These are phyloP conservation scores for Suhomyces chickasaworum DNA, from an alignment of 1,139 yeast species.

Conservation along the genomic window DNA sequence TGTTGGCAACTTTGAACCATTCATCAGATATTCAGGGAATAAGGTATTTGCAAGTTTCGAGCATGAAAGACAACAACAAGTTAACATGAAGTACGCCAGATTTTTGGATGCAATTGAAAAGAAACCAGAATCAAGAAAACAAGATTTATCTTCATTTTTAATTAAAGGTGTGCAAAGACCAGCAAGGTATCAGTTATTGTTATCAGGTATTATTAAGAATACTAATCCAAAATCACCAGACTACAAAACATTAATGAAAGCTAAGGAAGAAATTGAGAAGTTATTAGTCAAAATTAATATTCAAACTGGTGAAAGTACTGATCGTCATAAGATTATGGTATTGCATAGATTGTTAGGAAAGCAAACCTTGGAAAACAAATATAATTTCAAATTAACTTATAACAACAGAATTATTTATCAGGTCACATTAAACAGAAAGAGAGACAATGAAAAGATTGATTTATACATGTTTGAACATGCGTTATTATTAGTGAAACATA, in stretches of 20 bases:
- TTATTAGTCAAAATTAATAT: conserved; percentile 79
- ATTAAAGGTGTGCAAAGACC: conserved; percentile 97
- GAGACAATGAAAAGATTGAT: conserved; percentile 79
- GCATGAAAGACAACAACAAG: conserved; percentile 91
- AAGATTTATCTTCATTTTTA: conserved; percentile 88
- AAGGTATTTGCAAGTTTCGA: conserved; percentile 95
- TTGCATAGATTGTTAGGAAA: conserved; percentile 81
- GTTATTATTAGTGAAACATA: conserved; percentile 79
- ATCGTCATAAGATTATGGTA: conserved; percentile 85
- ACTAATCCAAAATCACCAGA: conserved; percentile 80
- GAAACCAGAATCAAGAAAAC: conserved; percentile 84
- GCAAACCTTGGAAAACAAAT: conserved; percentile 66
- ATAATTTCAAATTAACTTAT: conserved; percentile 70
- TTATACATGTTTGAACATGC: conserved; percentile 89
- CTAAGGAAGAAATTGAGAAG: conserved; percentile 74
- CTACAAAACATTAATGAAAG: conserved; percentile 66
- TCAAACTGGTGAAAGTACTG: conserved; percentile 94
- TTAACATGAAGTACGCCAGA: conserved; percentile 85
- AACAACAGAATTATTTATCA: conserved; percentile 82
- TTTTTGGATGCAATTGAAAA: conserved; percentile 91
- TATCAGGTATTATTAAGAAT: conserved; percentile 80
- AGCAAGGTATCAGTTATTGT: conserved; percentile 85
- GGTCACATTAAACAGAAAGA: conserved; percentile 65
- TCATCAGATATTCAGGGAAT: conserved; percentile 91
- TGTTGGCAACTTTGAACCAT: conserved; percentile 88